Conservation (phyloP, 768 basidiomycete genomes). For the Pleurotus sapidus region DNA sequence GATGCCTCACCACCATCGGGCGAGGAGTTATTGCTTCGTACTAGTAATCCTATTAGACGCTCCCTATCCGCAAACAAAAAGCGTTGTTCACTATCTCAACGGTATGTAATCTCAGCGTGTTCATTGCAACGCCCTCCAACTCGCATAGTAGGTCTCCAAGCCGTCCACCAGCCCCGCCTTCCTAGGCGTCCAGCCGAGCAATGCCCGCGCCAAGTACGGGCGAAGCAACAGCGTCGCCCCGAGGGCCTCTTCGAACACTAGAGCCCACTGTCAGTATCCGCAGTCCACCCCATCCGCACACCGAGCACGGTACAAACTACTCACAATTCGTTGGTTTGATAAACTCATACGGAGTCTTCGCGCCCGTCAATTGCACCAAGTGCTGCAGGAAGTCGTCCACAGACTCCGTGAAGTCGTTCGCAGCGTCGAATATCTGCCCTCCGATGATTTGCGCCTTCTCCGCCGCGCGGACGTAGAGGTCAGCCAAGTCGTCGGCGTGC, state of each 20-base stretch:
- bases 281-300: too few species aligned
- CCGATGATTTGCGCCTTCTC: conserved; percentile 32
- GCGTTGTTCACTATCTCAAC: too few species aligned
- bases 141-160: conserved; percentile 33
- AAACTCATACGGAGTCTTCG: conserved; percentile 10
- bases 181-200: conserved; percentile 41
- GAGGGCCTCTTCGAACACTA: conserved; percentile 35
- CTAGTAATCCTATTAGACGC: too few species aligned
- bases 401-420: conserved; percentile 37
- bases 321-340: not conserved
- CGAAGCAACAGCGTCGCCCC: conserved; percentile 26
- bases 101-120: too few species aligned
- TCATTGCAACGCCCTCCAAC: too few species aligned
- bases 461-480: conserved; percentile 34
- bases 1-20: too few species aligned
- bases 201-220: conserved; percentile 34
- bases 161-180: conserved; percentile 41
- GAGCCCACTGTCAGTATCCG: not conserved
- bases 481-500: conserved; percentile 44
- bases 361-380: conserved; percentile 23
- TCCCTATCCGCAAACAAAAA: too few species aligned
- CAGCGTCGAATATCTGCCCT: conserved; percentile 38
- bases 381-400: conserved; percentile 24
- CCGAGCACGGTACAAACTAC: not conserved
- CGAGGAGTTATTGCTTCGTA: too few species aligned